These are phyloP conservation scores for Coemansia brasiliensis DNA, from an alignment of 192 early-diverging fungal genomes.

Conservation along the genomic window DNA sequence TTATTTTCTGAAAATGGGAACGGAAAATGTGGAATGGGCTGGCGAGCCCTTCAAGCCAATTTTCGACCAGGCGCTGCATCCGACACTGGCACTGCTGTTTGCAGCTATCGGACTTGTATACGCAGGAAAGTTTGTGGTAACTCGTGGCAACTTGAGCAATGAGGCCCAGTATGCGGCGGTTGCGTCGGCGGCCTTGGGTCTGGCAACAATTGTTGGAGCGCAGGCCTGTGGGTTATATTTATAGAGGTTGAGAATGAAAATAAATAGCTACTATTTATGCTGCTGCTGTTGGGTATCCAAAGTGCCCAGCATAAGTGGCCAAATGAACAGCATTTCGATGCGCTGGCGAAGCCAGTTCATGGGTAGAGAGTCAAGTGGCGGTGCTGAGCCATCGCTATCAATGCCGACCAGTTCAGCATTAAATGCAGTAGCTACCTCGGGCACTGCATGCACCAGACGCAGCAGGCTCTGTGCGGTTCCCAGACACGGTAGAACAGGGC, in stretches of 20 bases:
- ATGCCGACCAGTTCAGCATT: constrained; percentile 46
- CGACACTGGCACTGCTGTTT: constrained; percentile 28
- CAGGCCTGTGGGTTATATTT: constrained; percentile 44
- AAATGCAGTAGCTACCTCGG: constrained; percentile 44
- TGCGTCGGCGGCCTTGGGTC: constrained; percentile 36
- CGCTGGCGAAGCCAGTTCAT: constrained; percentile 49
- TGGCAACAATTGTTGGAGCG: constrained; percentile 32
- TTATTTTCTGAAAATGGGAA: constrained; percentile 1
- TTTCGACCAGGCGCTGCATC: constrained; percentile 28
- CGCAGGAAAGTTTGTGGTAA: constrained; percentile 43
- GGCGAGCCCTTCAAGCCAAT: constrained; percentile 34
- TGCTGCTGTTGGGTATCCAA: constrained; percentile 23
- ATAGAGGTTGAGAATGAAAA: constrained; percentile 1
- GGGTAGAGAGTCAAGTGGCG: constrained; percentile 24
- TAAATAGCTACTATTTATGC: not conserved
- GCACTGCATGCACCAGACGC: constrained; percentile 34
- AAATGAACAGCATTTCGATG: constrained; percentile 47
- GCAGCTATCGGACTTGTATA: constrained; percentile 30
- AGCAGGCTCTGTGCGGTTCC: constrained; percentile 34
- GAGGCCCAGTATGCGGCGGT: constrained; percentile 37
- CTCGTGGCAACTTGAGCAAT: constrained; percentile 11
- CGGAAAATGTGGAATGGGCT: constrained; percentile 22
- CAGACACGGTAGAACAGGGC: constrained; percentile 42
- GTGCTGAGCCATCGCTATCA: constrained; percentile 32
- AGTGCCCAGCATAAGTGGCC: constrained; percentile 51